Evolutionary conservation across 345 rosid species (phyloP).

Genomic region (Boechera retrofracta): DNA sequence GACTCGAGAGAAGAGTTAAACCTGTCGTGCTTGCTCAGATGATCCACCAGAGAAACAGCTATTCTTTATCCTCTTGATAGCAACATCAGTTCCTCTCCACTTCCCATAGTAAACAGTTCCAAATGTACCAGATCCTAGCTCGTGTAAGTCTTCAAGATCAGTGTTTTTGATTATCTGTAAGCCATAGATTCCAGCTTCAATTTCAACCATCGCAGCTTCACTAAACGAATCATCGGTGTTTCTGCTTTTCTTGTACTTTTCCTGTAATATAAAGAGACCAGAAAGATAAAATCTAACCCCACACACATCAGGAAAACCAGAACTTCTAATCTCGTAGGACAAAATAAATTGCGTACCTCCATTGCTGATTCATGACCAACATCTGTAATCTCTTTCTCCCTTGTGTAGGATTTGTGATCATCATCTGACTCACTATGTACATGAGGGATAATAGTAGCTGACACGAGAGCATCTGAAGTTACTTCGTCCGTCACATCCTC

Average conservation of each 20-base stretch:
- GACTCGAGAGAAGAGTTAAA: slow-evolving; percentile 32
- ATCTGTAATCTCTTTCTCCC: slow-evolving; percentile 44
- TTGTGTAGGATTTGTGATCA: slow-evolving; percentile 47
- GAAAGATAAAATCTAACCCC: slow-evolving; percentile 14
- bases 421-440: slow-evolving; percentile 51
- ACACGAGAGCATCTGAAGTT: slow-evolving; percentile 47
- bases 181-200: slow-evolving; percentile 75
- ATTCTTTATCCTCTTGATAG: slow-evolving; percentile 87
- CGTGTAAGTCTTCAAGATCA: slow-evolving; percentile 83
- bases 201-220: slow-evolving; percentile 71
- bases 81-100: slow-evolving; percentile 98
- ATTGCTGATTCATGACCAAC: slow-evolving; percentile 45
- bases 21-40: slow-evolving; percentile 87
- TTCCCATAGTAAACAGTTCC: slow-evolving; percentile 91
- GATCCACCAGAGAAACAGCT: slow-evolving; percentile 79
- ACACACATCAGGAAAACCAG: slow-evolving; percentile 21
- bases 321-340: background rate
- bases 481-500: slow-evolving; percentile 72
- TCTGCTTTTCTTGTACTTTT: slow-evolving; percentile 44
- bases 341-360: slow-evolving; percentile 54
- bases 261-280: slow-evolving; percentile 47
- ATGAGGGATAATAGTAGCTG: slow-evolving; percentile 51
- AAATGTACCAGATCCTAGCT: slow-evolving; percentile 92
- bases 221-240: slow-evolving; percentile 54
- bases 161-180: slow-evolving; percentile 84